Evolutionary conservation across 2,329 filamentous ascomycete species (phyloP), one percentile per base, ranked within the genome.

Genomic region (Fusarium buxicola): DNA sequence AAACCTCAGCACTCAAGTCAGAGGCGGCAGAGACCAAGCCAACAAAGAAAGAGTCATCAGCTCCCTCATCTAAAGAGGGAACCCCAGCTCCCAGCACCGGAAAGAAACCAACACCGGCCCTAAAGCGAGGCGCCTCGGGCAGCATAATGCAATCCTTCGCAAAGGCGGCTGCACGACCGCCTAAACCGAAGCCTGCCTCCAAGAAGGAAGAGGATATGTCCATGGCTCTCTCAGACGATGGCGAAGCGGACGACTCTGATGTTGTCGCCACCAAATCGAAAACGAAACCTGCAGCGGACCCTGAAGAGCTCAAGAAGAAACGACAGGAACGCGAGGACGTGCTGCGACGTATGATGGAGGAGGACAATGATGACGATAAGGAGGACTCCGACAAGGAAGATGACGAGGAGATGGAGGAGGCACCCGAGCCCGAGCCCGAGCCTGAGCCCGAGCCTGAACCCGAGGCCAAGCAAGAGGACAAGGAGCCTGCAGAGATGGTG

Each of bases 91-190:
- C 72, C 5, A 73, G 67, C 34, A 48, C 50, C 6, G 50, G 56
- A 12, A 77, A 76, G 53, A 80, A 79, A 53, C 49, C 74, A 5
- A 38, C 78, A 4, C 69, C 76, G 16, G 63, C 79, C 6, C 32
- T 68, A 3, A 92, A 91, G 70, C 85, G 85, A 54, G 84, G 85
- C 49, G 81, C 79, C 13, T 86, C 88, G 11, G 79, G 78, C 3
- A 85, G 86, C 57, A 86, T 96, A 24, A 92, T 95, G 82, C 89
- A 89, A 58, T 90, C 92, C 0, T 96, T 96, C 73, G 90, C 91
- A 12, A 92, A 90, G 69, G 80, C 82, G 6, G 75, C 74, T 4
- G 68, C 74, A 5, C 76, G 72, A 45, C 70, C 80, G 0, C 69
- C 76, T 5, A 82, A 80, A 68, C 80, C 88, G 5, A 92, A 88